Base-by-base conservation (phyloP, 768 basidiomycete genomes). In the Phlegmacium glaucopus region DNA sequence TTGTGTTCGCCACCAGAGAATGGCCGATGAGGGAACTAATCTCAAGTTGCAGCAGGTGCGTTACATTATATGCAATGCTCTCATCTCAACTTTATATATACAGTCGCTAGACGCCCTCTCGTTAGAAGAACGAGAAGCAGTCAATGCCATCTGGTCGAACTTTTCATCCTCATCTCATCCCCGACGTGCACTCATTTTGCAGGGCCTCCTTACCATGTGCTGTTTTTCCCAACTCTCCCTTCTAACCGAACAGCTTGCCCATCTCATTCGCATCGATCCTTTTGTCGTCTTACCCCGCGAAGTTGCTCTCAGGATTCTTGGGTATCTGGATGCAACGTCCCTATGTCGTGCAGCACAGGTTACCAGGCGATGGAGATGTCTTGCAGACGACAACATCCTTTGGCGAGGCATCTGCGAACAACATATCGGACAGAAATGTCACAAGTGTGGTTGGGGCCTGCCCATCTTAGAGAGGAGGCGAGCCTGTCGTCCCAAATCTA, bases 151-250 rank as follows among this genome's bases (percentile, higher is more conserved):
- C 57, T 99, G 96, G 96, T 89, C 94, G 54, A 92, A 84, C 59
- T 99, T 99, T 69, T 95, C 93, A 15, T 90, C 91, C 1, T 95
- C 95, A 1, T 85, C 93, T 0, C 93, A 97, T 59, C 82, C 87
- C 5, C 83, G 90, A 29, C 81, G 96, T 30, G 91, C 89, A 45
- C 83, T 98, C 63, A 97, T 98, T 62, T 86, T 99, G 41, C 91
- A 90, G 59, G 96, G 96, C 34, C 79, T 99, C 49, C 83, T 99
- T 56, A 97, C 96, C 12, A 98, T 99, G 93, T 98, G 94, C 66
- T 98, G 96, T 70, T 97, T 96, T 74, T 94, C 90, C 39, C 94
- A 99, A 61, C 85, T 99, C 25, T 97, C 96, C 22, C 87, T 97
- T 42, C 85, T 99, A 49, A 87, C 93, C 26, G 91, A 96, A 53